Conservation (phyloP, 441 rosid species). For the Gossypium schwendimanii region DNA sequence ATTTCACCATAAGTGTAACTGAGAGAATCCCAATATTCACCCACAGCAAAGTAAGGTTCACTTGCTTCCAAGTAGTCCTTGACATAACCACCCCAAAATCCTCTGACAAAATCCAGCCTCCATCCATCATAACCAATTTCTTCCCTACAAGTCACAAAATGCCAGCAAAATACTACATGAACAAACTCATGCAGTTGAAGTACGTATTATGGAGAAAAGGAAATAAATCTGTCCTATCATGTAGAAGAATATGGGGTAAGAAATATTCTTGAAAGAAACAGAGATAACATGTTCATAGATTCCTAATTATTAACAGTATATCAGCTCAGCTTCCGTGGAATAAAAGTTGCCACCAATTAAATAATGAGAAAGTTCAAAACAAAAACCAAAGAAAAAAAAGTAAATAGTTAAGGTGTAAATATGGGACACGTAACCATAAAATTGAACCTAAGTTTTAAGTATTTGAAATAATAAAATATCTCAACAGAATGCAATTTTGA, state of each 20-base stretch:
- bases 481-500: background rate
- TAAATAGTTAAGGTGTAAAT: background rate
- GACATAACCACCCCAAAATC: slow-evolving; percentile 98
- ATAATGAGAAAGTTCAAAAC: background rate
- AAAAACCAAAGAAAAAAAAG: background rate
- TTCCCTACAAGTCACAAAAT: slow-evolving; percentile 42
- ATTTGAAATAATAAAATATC: background rate
- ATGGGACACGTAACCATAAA: background rate
- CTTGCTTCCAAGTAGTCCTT: slow-evolving; percentile 86
- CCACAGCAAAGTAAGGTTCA: slow-evolving; percentile 78
- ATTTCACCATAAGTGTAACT: slow-evolving; percentile 72
- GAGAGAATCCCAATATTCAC: slow-evolving; percentile 94
- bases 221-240: slow-evolving; percentile 1
- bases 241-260: slow-evolving; percentile 1
- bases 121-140: slow-evolving; percentile 98
- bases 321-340: background rate
- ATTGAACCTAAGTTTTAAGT: background rate
- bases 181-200: background rate
- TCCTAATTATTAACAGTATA: background rate
- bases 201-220: background rate
- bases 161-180: slow-evolving; percentile 8
- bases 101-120: slow-evolving; percentile 96
- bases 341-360: background rate
- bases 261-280: background rate
- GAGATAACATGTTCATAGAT: background rate